phyloP scores from a whole-genome alignment of 805 yeast genomes.

The Wickerhamomyces mucosus region DNA sequence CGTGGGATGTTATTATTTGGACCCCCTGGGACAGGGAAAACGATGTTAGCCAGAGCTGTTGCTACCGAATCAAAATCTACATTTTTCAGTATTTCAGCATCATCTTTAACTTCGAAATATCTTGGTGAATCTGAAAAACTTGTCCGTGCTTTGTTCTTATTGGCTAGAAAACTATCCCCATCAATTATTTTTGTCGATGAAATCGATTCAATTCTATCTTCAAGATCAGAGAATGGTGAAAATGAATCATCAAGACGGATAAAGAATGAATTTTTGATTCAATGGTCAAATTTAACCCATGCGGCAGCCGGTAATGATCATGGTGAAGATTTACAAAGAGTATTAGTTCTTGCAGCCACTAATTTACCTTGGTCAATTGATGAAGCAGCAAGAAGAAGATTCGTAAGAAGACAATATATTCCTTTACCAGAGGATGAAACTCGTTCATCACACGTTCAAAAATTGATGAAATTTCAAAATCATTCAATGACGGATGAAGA shows the following conservation, averaged over 20 bases:
- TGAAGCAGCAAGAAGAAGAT: slow-evolving; percentile 93
- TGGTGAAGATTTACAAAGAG: slow-evolving; percentile 36
- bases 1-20: slow-evolving; percentile 95
- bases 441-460: slow-evolving; percentile 59
- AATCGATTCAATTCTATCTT: slow-evolving; percentile 81
- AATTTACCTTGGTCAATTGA: slow-evolving; percentile 96
- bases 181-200: slow-evolving; percentile 94
- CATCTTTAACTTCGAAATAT: slow-evolving; percentile 73
- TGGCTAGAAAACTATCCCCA: slow-evolving; percentile 85
- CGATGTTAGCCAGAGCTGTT: slow-evolving; percentile 96
- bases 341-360: slow-evolving; percentile 88
- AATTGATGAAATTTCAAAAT: slow-evolving; percentile 58
- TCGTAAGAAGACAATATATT: slow-evolving; percentile 86
- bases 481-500: slow-evolving; percentile 61
- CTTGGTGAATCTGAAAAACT: slow-evolving; percentile 89
- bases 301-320: slow-evolving; percentile 63
- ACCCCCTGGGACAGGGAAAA: slow-evolving; percentile 98
- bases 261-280: slow-evolving; percentile 88
- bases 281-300: slow-evolving; percentile 88
- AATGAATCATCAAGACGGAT: slow-evolving; percentile 87
- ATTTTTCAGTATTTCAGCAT: slow-evolving; percentile 85
- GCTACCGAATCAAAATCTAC: slow-evolving; percentile 95
- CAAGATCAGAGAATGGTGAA: slow-evolving; percentile 68
- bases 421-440: slow-evolving; percentile 90
- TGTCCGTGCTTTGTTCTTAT: slow-evolving; percentile 76